phyloP scores from a whole-genome alignment of 163 green algal genomes.

The Chlamydomonas reinhardtii region DNA sequence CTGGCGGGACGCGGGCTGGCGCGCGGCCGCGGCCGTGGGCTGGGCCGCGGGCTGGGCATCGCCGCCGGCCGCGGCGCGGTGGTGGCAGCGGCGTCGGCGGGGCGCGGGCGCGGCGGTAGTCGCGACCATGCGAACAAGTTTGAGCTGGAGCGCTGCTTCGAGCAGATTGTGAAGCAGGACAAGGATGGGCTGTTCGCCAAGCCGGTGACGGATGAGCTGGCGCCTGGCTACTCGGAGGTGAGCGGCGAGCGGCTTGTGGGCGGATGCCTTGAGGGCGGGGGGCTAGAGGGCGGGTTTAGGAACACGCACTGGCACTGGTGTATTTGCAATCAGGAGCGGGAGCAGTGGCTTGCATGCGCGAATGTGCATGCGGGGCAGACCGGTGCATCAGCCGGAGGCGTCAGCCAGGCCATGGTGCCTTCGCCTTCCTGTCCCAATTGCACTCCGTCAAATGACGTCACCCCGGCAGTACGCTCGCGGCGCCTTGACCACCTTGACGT shows the following conservation, averaged over 20 bases:
- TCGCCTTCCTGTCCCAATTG: too few relatives aligned
- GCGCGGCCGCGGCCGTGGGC: not conserved
- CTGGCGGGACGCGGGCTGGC: not conserved
- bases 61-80: not conserved
- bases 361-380: too few relatives aligned
- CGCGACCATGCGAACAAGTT: slow-evolving; percentile 29
- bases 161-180: slow-evolving; percentile 52
- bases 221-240: slow-evolving; percentile 40
- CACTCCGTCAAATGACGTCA: too few relatives aligned
- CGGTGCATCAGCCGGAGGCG: too few relatives aligned
- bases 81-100: not conserved
- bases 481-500: not conserved
- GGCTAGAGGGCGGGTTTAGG: too few relatives aligned
- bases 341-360: too few relatives aligned
- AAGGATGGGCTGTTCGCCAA: slow-evolving; percentile 48
- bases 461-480: too few relatives aligned
- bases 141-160: slow-evolving; percentile 37
- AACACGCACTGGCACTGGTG: too few relatives aligned
- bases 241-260: not conserved
- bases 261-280: too few relatives aligned
- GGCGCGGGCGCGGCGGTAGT: not conserved
- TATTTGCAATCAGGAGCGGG: too few relatives aligned
- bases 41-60: too few relatives aligned
- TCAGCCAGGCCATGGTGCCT: too few relatives aligned
- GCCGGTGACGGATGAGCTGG: slow-evolving; percentile 39